Base-by-base conservation (phyloP, 768 basidiomycete genomes). In the Krasilnikovozyma curviuscula region DNA sequence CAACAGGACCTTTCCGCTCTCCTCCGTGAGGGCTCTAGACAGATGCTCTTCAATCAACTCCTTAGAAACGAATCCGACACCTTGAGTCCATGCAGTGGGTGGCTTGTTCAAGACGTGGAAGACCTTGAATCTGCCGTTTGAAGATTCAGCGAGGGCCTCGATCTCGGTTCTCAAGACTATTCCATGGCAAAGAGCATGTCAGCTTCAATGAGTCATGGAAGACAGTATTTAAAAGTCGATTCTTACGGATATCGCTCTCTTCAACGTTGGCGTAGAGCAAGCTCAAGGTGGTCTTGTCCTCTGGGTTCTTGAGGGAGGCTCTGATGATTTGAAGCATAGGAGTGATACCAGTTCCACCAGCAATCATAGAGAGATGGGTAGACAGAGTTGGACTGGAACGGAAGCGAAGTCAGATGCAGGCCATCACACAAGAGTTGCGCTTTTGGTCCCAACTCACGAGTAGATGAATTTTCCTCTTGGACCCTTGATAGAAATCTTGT, bases 241-340 rank as follows among this genome's bases (percentile, higher is more conserved):
- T 55, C 63, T 46, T 46, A 65, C 63, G 76, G 60, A 98, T 95
- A 61, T 98, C 93, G 48, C 88, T 82, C 49, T 71, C 62, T 66
- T 79, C 81, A 54, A 95, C 88, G 67, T 98, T 98, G 56, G 93
- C 93, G 66, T 97, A 97, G 62, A 98, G 83, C 60, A 98, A 75
- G 55, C 72, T 74, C 59, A 97, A 66, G 56, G 71, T 75, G 33
- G 91, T 95, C 53, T 61, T 69, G 72, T 98, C 93, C 37, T 67
- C 62, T n/a, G 83, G 77, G 65, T 88, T 85, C 66, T 81, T 79
- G 62, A 95, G 74, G 12, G 79, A 76, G n/a, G 89, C 83, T 19
- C 32, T 43, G 28, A 50, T 46, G 39, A 52, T 34, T 40, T 52
- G 50, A 58, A 93, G 78, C 91, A 97, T 95, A 60, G 93, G 93